A percentile compares a stretch with the other conserved stretches of the same genome.
Evolutionary conservation across 2,329 filamentous ascomycete species (phyloP).

Genomic region (Venturia effusa): DNA sequence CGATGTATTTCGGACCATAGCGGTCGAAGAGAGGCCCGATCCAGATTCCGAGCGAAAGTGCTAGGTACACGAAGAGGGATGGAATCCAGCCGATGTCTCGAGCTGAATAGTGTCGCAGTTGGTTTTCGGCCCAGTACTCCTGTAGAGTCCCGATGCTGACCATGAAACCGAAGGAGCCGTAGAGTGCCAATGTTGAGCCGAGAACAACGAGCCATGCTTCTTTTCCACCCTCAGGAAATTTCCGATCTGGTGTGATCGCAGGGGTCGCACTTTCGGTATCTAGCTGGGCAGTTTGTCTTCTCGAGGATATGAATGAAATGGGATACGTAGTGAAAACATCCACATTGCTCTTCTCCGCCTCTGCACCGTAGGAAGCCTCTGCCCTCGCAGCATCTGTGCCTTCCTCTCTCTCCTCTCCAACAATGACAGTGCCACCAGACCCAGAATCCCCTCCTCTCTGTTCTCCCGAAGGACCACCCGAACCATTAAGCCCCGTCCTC

Average conservation of each 20-base stretch:
- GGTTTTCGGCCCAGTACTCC: slow-evolving; percentile 11
- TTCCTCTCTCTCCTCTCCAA: not conserved
- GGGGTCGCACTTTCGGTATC: not conserved
- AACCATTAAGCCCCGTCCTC: not conserved
- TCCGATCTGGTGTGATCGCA: not conserved
- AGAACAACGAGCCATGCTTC: slow-evolving; percentile 30
- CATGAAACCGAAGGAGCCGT: slow-evolving; percentile 18
- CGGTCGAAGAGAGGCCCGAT: slow-evolving; percentile 24
- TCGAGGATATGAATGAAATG: not conserved
- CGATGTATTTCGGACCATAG: slow-evolving; percentile 16
- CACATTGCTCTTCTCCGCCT: not conserved
- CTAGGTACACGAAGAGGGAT: slow-evolving; percentile 20
- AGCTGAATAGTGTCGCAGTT: slow-evolving; percentile 4
- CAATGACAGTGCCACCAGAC: not conserved
- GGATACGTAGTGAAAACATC: not conserved
- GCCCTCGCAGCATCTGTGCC: not conserved
- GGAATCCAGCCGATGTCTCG: slow-evolving; percentile 20
- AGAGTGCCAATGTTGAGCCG: slow-evolving; percentile 25
- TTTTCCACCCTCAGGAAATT: slow-evolving; percentile 27
- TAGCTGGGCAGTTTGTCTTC: not conserved
- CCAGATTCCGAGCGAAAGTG: slow-evolving; percentile 20
- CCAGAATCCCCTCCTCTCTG: not conserved
- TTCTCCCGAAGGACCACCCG: not conserved
- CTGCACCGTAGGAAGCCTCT: not conserved
- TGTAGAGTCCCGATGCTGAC: slow-evolving; percentile 10